Base-by-base conservation (phyloP, 306 rosid species). In the Sicyos edulis region DNA sequence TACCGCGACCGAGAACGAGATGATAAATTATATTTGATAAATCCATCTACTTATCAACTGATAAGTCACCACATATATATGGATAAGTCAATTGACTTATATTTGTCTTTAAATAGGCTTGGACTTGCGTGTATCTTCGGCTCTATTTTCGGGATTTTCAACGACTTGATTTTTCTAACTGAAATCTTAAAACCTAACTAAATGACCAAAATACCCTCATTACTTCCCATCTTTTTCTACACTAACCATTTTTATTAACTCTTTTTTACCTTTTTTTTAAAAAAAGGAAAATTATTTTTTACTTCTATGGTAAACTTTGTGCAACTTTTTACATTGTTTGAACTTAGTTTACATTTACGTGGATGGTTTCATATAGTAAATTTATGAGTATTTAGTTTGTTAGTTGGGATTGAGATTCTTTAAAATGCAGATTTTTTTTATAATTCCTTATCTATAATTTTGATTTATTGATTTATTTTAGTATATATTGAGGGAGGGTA, bases 1-100 rank as follows among this genome's bases (percentile, higher is more conserved):
- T 95, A 95, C 83, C 96, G 99, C 72, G 89, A 70, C 84, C 77
- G 83, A 83, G 80, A 74, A 75, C 85, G 96, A 91, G 81, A 85
- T 74, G 91, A 86, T 82, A 88, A 79, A 80, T 42, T 19, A 54
- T 32, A 37, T 40, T 16, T 58, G 51, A 17, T 78, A 50, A 73
- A 75, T 75, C 78, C 51, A 9, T 52, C 15, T 85, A 82, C 79
- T 83, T 82, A 82, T 69, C 70, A 73, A 68, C 74, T 29, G 44
- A 52, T 37, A 55, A 2, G 67, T 45, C 12, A 40, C 0, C 0
- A 40, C 1, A 4, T 37, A 17, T 26, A 32, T 0, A 37, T 7
- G 0, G 80, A 85, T 85, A 87, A 81, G 79, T 12, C 0, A 0
- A 0, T 8, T 0, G 0, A 4, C 20, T 82, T 88, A 82, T 86